A percentile compares a stretch with the other conserved stretches of the same genome.
These are phyloP conservation scores for Jacaranda copaia DNA, from an alignment of 257 asterid species.

Conservation along the genomic window DNA sequence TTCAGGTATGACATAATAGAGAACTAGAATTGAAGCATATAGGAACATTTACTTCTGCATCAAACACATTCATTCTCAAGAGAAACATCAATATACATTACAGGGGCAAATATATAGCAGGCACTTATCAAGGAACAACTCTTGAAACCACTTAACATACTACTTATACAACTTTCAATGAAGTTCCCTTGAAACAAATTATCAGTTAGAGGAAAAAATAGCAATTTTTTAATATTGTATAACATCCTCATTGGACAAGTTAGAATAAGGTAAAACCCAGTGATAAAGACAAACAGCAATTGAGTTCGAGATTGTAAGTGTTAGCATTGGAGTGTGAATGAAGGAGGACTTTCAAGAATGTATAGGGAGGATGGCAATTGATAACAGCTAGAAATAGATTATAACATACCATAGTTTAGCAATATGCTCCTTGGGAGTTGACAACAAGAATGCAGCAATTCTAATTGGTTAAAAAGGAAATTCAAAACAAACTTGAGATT, in stretches of 20 bases:
- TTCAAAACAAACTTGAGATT: not conserved
- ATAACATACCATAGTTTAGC: not conserved
- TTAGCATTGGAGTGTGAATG: not conserved
- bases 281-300: slow-evolving; percentile 4
- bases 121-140: slow-evolving; percentile 15
- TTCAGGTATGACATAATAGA: slow-evolving; percentile 5
- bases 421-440: not conserved
- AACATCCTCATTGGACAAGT: slow-evolving; percentile 4
- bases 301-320: not conserved
- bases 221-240: slow-evolving; percentile 17
- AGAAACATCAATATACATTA: slow-evolving; percentile 5
- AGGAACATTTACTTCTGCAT: not conserved
- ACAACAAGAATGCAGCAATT: not conserved
- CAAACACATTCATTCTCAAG: slow-evolving; percentile 1
- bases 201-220: slow-evolving; percentile 14
- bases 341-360: not conserved
- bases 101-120: slow-evolving; percentile 6
- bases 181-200: not conserved
- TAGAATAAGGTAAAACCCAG: not conserved
- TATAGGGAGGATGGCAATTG: slow-evolving; percentile 11
- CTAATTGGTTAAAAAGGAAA: slow-evolving; percentile 1
- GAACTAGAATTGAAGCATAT: not conserved
- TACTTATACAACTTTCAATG: not conserved
- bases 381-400: not conserved
- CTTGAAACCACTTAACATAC: not conserved